Conservation (phyloP, 192 early-diverging fungal genomes). For the Gonapodya sp. region DNA sequence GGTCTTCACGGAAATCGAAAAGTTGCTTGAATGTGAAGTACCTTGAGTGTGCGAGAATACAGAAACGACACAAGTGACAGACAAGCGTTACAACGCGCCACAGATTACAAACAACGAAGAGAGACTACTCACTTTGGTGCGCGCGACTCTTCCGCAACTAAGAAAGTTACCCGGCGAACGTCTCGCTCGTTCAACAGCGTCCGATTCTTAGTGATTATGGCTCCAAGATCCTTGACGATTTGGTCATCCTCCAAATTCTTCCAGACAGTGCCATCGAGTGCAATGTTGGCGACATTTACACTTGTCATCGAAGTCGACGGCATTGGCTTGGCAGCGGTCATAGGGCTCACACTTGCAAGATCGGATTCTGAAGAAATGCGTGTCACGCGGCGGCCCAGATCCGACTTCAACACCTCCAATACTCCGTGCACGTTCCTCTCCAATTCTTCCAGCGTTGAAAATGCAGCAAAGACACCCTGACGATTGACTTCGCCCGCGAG, state of each 20-base stretch:
- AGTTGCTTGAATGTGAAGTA: conserved; percentile 96
- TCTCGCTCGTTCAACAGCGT: conserved; percentile 57
- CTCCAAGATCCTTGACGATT: neutral
- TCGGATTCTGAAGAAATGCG: conserved; percentile 5
- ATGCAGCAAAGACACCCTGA: conserved; percentile 78
- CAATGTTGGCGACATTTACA: conserved; percentile 80
- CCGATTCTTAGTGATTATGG: conserved; percentile 26
- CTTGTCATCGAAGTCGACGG: conserved; percentile 23
- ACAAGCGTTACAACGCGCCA: too few relatives aligned
- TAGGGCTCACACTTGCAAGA: neutral
- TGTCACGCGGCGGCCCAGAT: neutral
- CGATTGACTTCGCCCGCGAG: conserved; percentile 25
- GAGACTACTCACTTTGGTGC: neutral
- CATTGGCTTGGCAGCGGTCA: conserved; percentile 3
- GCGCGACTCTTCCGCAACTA: conserved; percentile 64
- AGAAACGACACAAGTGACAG: too few relatives aligned
- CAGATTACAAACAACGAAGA: too few relatives aligned
- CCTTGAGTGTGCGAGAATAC: conserved; percentile 65
- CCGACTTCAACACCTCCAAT: conserved; percentile 40
- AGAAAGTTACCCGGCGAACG: conserved; percentile 83
- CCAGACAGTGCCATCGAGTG: conserved; percentile 52
- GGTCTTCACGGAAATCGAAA: conserved; percentile 75
- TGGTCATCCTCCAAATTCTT: conserved; percentile 59
- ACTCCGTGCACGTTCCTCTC: conserved; percentile 48
- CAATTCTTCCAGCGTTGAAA: conserved; percentile 59